Evolutionary conservation across 495 filamentous ascomycete genomes (phyloP).

Genomic region (Aspergillus nanangensis): DNA sequence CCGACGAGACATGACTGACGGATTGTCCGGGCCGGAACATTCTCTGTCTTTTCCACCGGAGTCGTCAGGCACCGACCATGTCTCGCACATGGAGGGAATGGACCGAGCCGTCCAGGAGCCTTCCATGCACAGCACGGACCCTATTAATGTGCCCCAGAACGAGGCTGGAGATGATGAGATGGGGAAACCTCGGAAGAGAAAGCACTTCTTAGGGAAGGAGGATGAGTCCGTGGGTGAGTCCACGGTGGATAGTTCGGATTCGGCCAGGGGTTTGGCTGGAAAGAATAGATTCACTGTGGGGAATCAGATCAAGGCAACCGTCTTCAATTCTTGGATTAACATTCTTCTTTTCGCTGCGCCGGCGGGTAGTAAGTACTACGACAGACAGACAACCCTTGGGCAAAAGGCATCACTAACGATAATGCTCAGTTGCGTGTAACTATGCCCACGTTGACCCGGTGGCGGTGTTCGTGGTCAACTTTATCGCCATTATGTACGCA

Average conservation of each 20-base stretch:
- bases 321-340: constrained; percentile 84
- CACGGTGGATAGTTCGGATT: neutral
- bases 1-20: constrained; percentile 23
- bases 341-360: constrained; percentile 75
- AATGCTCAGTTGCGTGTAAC: constrained; percentile 54
- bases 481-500: constrained; percentile 71
- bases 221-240: constrained; percentile 9
- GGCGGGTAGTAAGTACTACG: constrained; percentile 47
- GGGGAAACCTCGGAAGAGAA: constrained; percentile 25
- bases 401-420: constrained; percentile 8
- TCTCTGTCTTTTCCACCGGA: constrained; percentile 25
- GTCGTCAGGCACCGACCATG: constrained; percentile 18
- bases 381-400: too few species aligned
- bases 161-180: constrained; percentile 2
- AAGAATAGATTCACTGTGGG: constrained; percentile 58
- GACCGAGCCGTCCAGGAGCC: constrained; percentile 16
- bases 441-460: constrained; percentile 53
- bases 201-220: constrained; percentile 15
- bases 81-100: constrained; percentile 6
- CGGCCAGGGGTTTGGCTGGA: constrained; percentile 26
- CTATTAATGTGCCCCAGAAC: constrained; percentile 30
- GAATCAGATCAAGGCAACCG: constrained; percentile 64
- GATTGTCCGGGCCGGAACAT: constrained; percentile 22
- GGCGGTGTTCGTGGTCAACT: constrained; percentile 79
- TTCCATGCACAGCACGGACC: constrained; percentile 30